Conservation (phyloP, 441 rosid genomes). For the Raphanus hybrid region DNA sequence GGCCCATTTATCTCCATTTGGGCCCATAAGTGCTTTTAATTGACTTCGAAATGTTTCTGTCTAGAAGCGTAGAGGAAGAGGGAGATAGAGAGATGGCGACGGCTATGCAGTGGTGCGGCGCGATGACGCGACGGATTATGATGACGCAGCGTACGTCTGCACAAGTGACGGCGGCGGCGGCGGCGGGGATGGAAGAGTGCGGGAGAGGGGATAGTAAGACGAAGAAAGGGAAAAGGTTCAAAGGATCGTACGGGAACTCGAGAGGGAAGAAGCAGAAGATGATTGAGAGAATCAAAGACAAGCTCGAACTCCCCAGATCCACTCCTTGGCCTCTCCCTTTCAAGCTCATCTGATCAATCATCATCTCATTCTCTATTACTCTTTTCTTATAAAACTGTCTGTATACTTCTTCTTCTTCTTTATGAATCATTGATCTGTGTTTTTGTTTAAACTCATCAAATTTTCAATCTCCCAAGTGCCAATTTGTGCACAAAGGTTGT, state of each 20-base stretch:
- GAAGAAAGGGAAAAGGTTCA: constrained; percentile 91
- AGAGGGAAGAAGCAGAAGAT: constrained; percentile 93
- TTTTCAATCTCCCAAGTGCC: neutral
- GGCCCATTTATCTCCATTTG: constrained; percentile 19
- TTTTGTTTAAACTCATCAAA: constrained; percentile 9
- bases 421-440: constrained; percentile 20
- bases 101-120: constrained; percentile 76
- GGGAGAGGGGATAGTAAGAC: constrained; percentile 97
- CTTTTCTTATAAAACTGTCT: neutral
- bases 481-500: neutral
- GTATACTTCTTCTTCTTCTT: neutral
- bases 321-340: constrained; percentile 99
- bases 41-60: neutral
- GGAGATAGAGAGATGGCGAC: constrained; percentile 50
- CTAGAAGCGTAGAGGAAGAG: neutral
- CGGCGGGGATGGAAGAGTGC: constrained; percentile 56
- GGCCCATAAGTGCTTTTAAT: neutral
- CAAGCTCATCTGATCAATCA: constrained; percentile 79
- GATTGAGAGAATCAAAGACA: constrained; percentile 89
- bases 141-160: constrained; percentile 41
- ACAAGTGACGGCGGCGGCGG: constrained; percentile 14
- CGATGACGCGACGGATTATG: constrained; percentile 63
- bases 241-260: constrained; percentile 84
- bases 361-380: too few relatives aligned
- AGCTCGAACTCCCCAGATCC: constrained; percentile 89